Conservation (phyloP, 2,329 filamentous ascomycete genomes). For the Aspergillus versicolor region DNA sequence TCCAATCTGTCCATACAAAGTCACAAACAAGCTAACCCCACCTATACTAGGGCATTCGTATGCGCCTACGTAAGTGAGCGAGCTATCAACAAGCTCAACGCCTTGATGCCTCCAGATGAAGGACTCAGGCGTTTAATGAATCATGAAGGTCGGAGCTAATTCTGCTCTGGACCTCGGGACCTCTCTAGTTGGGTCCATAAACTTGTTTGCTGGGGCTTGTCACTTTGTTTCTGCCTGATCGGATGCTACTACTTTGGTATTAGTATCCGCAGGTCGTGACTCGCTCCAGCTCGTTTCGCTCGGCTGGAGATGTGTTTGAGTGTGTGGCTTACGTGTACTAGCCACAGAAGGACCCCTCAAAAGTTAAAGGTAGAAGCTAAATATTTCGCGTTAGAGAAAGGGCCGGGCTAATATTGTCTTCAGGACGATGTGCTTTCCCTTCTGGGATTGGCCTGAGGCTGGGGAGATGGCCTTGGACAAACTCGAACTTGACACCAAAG, state of each 20-base stretch:
- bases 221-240: not conserved
- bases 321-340: conserved; percentile 9
- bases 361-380: too few species aligned
- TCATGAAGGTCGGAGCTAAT: too few species aligned
- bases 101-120: conserved; percentile 1
- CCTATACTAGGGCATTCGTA: conserved; percentile 21
- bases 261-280: not conserved
- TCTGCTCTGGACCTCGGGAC: too few species aligned
- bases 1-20: too few species aligned
- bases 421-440: not conserved
- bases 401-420: too few species aligned
- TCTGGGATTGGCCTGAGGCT: not conserved
- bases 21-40: conserved; percentile 3
- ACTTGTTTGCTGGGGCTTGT: not conserved
- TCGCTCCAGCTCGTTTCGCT: not conserved
- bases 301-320: too few species aligned
- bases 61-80: conserved; percentile 22
- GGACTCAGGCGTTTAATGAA: too few species aligned
- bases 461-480: not conserved
- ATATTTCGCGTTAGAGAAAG: not conserved
- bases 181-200: too few species aligned
- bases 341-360: not conserved
- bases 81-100: conserved; percentile 2
- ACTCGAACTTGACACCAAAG: too few species aligned
- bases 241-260: not conserved